Percentiles rank a stretch among this genome's conserved stretches.
These are phyloP conservation scores for Amanita fuliginea DNA, from an alignment of 768 basidiomycete species.

Conservation along the genomic window DNA sequence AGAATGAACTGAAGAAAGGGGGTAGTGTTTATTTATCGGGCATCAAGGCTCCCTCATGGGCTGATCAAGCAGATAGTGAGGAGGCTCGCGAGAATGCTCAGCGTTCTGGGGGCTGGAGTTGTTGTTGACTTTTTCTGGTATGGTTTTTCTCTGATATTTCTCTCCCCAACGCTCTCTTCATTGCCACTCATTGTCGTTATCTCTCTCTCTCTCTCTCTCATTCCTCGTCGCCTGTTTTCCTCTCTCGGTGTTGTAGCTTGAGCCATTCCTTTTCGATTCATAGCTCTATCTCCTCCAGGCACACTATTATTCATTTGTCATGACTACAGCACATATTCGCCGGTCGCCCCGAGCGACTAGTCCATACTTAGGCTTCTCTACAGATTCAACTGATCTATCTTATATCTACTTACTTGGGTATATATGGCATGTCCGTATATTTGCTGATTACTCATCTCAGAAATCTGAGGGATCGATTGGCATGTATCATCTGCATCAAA, in stretches of 20 bases:
- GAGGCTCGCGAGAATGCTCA: constrained; percentile 50
- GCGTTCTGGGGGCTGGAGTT: constrained; percentile 52
- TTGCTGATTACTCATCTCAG: constrained; percentile 3
- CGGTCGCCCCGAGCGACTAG: background rate
- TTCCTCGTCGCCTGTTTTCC: constrained; percentile 9
- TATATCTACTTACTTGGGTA: constrained; percentile 32
- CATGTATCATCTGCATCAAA: background rate
- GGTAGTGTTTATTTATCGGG: constrained; percentile 75
- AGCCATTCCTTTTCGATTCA: constrained; percentile 10
- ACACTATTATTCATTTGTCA: constrained; percentile 2
- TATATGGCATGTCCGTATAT: constrained; percentile 24
- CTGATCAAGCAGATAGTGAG: constrained; percentile 72
- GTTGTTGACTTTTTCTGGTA: constrained; percentile 38
- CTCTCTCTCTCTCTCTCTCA: background rate
- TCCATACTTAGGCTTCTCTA: constrained; percentile 16
- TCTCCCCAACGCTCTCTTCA: constrained; percentile 13
- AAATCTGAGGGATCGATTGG: constrained; percentile 5
- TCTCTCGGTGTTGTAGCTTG: constrained; percentile 11
- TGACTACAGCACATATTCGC: constrained; percentile 4
- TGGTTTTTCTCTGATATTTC: constrained; percentile 3
- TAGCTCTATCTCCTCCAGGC: constrained; percentile 10
- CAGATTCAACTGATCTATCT: constrained; percentile 26
- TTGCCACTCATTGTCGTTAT: constrained; percentile 12
- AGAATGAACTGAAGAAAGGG: constrained; percentile 69
- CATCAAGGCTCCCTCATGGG: constrained; percentile 58